Percentiles rank a stretch among this genome's conserved stretches.
Evolutionary conservation across 306 rosid species (phyloP).

Genomic region (Vigna nakashimae): DNA sequence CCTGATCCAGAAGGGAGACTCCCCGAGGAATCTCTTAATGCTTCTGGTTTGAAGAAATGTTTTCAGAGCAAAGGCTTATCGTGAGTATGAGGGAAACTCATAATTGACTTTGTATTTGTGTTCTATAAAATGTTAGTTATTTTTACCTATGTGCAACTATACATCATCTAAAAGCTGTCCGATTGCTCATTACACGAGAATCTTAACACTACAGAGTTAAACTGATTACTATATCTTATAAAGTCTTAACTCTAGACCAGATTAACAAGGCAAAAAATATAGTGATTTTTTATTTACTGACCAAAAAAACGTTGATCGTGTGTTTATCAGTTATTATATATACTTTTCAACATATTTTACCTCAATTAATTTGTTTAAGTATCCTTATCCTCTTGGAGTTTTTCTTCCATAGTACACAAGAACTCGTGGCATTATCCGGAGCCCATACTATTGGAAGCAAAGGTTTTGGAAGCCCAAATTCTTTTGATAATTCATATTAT

Average conservation of each 20-base stretch:
- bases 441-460: conserved; percentile 95
- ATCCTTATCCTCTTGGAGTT: conserved; percentile 35
- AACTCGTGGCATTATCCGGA: conserved; percentile 93
- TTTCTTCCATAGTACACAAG: conserved; percentile 72
- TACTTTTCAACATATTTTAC: conserved; percentile 14
- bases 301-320: conserved; percentile 7
- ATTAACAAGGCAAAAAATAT: conserved; percentile 21
- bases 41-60: conserved; percentile 77
- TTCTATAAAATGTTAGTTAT: conserved; percentile 10
- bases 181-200: conserved; percentile 19
- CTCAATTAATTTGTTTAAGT: conserved; percentile 18
- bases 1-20: conserved; percentile 92
- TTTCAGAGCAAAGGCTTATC: conserved; percentile 82
- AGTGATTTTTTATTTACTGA: background rate
- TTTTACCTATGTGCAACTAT: conserved; percentile 13
- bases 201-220: background rate
- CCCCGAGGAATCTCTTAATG: conserved; percentile 83
- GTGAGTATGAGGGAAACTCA: conserved; percentile 63
- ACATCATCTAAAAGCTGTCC: conserved; percentile 25
- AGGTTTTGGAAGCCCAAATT: conserved; percentile 86
- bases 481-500: conserved; percentile 91
- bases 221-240: conserved; percentile 26
- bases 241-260: conserved; percentile 23
- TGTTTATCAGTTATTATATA: conserved; percentile 15
- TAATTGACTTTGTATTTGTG: conserved; percentile 41